Percentiles rank a stretch among this genome's conserved stretches.
Conservation (phyloP, 768 basidiomycete genomes). For the Naganishia randhawae region DNA sequence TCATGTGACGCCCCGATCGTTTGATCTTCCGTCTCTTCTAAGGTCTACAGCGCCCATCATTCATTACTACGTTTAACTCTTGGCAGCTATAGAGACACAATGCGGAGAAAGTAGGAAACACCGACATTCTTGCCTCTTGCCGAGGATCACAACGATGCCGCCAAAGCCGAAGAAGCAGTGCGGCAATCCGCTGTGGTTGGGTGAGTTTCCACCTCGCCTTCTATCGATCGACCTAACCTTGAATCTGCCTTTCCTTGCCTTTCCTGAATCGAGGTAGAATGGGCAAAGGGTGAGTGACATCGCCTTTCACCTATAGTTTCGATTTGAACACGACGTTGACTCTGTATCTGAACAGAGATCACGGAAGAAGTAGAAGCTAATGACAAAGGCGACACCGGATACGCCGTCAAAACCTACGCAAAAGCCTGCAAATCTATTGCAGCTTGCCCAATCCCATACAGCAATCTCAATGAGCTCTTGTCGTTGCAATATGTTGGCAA, state of each 20-base stretch:
- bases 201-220: constrained; percentile 1
- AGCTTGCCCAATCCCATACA: constrained; percentile 42
- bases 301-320: not conserved
- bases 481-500: constrained; percentile 41
- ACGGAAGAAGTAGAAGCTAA: constrained; percentile 39
- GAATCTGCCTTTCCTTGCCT: not conserved
- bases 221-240: not conserved
- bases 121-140: not conserved
- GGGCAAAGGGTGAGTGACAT: constrained; percentile 47
- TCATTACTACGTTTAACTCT: no score
- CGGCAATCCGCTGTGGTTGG: constrained; percentile 45
- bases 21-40: no score
- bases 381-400: constrained; percentile 29
- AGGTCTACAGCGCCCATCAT: no score
- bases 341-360: constrained; percentile 31
- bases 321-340: not conserved
- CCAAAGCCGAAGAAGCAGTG: constrained; percentile 30
- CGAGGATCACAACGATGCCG: not conserved
- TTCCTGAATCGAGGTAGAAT: constrained; percentile 10
- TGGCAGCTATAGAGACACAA: no score
- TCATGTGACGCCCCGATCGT: no score
- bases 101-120: not conserved
- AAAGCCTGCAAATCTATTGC: constrained; percentile 42
- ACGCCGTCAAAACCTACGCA: constrained; percentile 37
- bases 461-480: constrained; percentile 40